Conservation (phyloP, 2,329 filamentous ascomycete species). For the Pezicula radicicola region DNA sequence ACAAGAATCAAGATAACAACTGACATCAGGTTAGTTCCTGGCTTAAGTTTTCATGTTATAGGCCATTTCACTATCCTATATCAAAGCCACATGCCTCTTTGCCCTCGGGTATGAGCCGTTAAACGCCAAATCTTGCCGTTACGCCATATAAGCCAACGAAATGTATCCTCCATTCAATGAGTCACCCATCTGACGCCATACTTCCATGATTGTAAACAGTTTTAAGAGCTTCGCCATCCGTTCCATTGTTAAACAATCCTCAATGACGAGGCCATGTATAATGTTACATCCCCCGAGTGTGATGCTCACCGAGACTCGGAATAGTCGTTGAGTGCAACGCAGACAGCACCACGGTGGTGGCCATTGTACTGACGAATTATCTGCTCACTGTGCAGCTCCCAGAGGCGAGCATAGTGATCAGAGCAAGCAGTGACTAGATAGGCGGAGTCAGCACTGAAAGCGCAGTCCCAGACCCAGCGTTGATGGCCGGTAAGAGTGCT, state of each 20-base stretch:
- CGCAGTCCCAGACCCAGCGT: slow-evolving; percentile 78
- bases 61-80: too few species aligned
- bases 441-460: slow-evolving; percentile 70
- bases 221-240: background rate
- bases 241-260: background rate
- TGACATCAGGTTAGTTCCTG: too few species aligned
- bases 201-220: background rate
- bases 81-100: too few species aligned
- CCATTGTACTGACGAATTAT: slow-evolving; percentile 76
- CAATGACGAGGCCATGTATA: background rate
- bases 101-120: too few species aligned
- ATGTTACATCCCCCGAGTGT: too few species aligned
- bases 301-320: slow-evolving; percentile 21
- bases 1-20: too few species aligned
- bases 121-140: too few species aligned
- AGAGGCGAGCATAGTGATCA: slow-evolving; percentile 71
- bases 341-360: slow-evolving; percentile 70
- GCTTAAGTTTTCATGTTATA: too few species aligned
- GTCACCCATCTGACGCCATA: too few species aligned
- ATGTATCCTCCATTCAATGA: too few species aligned
- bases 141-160: too few species aligned
- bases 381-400: slow-evolving; percentile 66
- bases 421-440: slow-evolving; percentile 73
- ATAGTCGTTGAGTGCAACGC: slow-evolving; percentile 70
- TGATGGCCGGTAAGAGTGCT: slow-evolving; percentile 70